Conservation (phyloP, 176 grass and related monocot species). For the Panicum miliaceum region DNA sequence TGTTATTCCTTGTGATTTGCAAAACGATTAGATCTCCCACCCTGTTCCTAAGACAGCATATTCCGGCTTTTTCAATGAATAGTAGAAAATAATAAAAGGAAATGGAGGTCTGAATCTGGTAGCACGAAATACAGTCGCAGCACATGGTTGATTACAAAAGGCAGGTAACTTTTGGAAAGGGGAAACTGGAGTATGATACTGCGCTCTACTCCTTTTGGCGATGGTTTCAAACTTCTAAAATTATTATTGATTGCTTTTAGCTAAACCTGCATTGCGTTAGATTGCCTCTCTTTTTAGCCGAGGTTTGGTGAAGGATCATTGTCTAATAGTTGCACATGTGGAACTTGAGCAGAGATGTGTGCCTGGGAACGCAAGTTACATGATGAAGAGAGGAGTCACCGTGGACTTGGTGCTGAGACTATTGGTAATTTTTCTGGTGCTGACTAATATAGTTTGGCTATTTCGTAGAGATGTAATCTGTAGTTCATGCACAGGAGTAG, state of each 20-base stretch:
- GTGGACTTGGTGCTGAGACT: constrained; percentile 50
- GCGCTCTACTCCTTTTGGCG: constrained; percentile 30
- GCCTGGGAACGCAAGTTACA: constrained; percentile 68
- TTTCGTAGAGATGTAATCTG: neutral
- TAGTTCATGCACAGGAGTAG: neutral
- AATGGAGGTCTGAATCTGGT: constrained; percentile 13
- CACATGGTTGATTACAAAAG: constrained; percentile 48
- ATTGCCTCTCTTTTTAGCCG: neutral
- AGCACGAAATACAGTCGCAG: constrained; percentile 25
- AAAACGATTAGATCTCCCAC: constrained; percentile 17
- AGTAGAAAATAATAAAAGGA: neutral
- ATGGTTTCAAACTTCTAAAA: constrained; percentile 1
- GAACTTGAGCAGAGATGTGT: constrained; percentile 72
- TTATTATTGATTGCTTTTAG: constrained; percentile 10
- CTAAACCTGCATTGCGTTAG: neutral
- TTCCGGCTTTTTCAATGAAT: neutral
- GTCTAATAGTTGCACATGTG: constrained; percentile 24
- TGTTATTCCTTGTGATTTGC: constrained; percentile 22
- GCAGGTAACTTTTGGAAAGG: constrained; percentile 33
- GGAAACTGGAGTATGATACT: neutral
- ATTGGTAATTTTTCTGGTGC: constrained; percentile 54
- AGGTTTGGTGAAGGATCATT: constrained; percentile 15
- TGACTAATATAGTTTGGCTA: neutral
- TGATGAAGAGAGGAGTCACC: constrained; percentile 60
- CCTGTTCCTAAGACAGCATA: constrained; percentile 28